Percentiles rank a stretch among this genome's conserved stretches.
Evolutionary conservation across 306 rosid species (phyloP).

Genomic region (Abrus pulchellus): DNA sequence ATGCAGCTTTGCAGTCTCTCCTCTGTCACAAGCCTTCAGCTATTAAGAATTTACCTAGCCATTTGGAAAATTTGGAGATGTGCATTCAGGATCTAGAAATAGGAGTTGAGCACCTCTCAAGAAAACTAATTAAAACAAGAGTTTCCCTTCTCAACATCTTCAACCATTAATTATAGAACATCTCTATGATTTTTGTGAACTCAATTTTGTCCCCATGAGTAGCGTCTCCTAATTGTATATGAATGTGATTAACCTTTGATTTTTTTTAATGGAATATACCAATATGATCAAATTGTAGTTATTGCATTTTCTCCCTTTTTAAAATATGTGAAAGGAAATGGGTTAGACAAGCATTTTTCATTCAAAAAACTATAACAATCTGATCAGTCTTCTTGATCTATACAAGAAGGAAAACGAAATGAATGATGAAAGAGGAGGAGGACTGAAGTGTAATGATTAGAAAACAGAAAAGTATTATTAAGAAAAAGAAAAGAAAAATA

Average conservation of each 20-base stretch:
- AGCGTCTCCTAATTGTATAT: conserved; percentile 34
- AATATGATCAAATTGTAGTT: conserved; percentile 1
- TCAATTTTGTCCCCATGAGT: conserved; percentile 15
- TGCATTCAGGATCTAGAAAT: conserved; percentile 47
- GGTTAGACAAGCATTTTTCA: not conserved
- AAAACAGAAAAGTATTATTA: not conserved
- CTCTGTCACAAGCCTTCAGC: conserved; percentile 19
- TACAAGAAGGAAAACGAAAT: conserved; percentile 21
- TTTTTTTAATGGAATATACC: no score
- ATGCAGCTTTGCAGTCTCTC: conserved; percentile 42
- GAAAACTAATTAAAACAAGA: conserved; percentile 36
- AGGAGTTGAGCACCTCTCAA: conserved; percentile 27
- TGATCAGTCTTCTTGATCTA: not conserved
- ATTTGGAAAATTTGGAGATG: conserved; percentile 34
- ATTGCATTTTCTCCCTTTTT: not conserved
- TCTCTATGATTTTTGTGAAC: not conserved
- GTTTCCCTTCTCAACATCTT: conserved; percentile 48
- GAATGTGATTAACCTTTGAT: conserved; percentile 20
- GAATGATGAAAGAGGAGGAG: not conserved
- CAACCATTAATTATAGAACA: conserved; percentile 29
- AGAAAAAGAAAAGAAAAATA: not conserved
- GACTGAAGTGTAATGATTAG: not conserved
- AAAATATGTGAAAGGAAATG: not conserved
- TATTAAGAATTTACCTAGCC: not conserved
- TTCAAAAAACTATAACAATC: not conserved